phyloP scores from a whole-genome alignment of 2,329 filamentous ascomycete genomes.

The Arthrinium puccinioides region DNA sequence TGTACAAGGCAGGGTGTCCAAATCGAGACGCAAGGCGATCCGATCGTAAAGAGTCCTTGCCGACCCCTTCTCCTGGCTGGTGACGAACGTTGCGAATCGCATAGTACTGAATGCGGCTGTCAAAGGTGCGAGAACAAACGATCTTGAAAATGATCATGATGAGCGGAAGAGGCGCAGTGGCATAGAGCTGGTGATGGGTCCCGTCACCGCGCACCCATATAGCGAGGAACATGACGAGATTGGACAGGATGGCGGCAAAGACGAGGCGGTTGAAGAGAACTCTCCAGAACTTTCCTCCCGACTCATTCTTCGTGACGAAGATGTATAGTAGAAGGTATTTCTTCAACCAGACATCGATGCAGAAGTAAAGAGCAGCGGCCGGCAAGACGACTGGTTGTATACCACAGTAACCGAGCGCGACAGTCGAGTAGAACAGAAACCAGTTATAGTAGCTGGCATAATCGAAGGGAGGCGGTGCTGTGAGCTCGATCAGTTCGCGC shows the following conservation, averaged over 20 bases:
- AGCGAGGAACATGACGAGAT: slow-evolving; percentile 70
- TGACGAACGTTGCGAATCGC: slow-evolving; percentile 53
- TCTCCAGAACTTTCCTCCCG: slow-evolving; percentile 87
- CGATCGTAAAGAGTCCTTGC: slow-evolving; percentile 46
- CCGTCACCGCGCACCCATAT: slow-evolving; percentile 63
- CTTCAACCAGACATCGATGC: slow-evolving; percentile 80
- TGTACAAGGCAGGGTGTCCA: slow-evolving; percentile 85
- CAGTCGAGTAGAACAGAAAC: slow-evolving; percentile 89
- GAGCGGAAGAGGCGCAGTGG: slow-evolving; percentile 68
- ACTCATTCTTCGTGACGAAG: slow-evolving; percentile 95
- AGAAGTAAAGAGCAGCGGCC: slow-evolving; percentile 84
- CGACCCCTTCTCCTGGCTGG: slow-evolving; percentile 35
- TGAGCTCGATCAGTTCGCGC: slow-evolving; percentile 83
- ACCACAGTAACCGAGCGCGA: slow-evolving; percentile 75
- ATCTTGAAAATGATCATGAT: slow-evolving; percentile 78
- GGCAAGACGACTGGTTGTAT: slow-evolving; percentile 84
- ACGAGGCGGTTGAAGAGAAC: slow-evolving; percentile 88
- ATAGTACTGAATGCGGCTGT: slow-evolving; percentile 75
- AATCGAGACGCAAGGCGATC: slow-evolving; percentile 73
- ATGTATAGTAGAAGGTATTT: slow-evolving; percentile 94
- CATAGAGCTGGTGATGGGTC: slow-evolving; percentile 53
- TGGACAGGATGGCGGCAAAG: slow-evolving; percentile 71
- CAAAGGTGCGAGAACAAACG: slow-evolving; percentile 71
- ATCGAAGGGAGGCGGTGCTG: slow-evolving; percentile 86
- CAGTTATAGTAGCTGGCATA: slow-evolving; percentile 98